Conservation (phyloP, 345 rosid species). For the Citropsis articulata region DNA sequence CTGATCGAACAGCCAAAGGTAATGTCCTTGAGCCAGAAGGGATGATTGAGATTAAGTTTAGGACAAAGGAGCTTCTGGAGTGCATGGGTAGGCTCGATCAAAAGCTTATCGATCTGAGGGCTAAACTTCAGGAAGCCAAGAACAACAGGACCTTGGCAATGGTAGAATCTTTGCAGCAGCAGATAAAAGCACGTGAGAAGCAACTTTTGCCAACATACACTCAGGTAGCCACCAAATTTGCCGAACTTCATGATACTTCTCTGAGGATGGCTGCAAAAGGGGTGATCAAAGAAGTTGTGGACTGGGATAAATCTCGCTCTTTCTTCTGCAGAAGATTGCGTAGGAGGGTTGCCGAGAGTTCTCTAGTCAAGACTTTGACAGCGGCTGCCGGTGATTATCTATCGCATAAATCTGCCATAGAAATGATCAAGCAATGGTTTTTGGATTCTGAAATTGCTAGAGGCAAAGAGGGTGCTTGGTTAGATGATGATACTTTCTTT, state of each 20-base stretch:
- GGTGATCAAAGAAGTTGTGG: slow-evolving; percentile 84
- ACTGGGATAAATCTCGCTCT: slow-evolving; percentile 66
- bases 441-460: slow-evolving; percentile 51
- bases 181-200: slow-evolving; percentile 74
- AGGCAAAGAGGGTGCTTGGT: slow-evolving; percentile 67
- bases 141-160: slow-evolving; percentile 34
- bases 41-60: slow-evolving; percentile 90
- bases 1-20: slow-evolving; percentile 89
- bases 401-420: slow-evolving; percentile 58
- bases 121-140: slow-evolving; percentile 67
- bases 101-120: slow-evolving; percentile 61
- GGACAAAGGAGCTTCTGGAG: slow-evolving; percentile 86
- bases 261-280: slow-evolving; percentile 96
- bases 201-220: slow-evolving; percentile 84
- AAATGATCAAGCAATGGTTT: slow-evolving; percentile 77
- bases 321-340: slow-evolving; percentile 72
- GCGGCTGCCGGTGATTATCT: slow-evolving; percentile 71
- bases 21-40: slow-evolving; percentile 99
- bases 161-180: slow-evolving; percentile 60
- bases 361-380: slow-evolving; percentile 54
- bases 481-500: slow-evolving; percentile 77
- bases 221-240: slow-evolving; percentile 92
- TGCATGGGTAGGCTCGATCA: slow-evolving; percentile 98
- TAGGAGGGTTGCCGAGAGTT: slow-evolving; percentile 75
- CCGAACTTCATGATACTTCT: slow-evolving; percentile 92